Conservation (phyloP, 2,329 filamentous ascomycete species). For the Lithohypha guttulata region DNA sequence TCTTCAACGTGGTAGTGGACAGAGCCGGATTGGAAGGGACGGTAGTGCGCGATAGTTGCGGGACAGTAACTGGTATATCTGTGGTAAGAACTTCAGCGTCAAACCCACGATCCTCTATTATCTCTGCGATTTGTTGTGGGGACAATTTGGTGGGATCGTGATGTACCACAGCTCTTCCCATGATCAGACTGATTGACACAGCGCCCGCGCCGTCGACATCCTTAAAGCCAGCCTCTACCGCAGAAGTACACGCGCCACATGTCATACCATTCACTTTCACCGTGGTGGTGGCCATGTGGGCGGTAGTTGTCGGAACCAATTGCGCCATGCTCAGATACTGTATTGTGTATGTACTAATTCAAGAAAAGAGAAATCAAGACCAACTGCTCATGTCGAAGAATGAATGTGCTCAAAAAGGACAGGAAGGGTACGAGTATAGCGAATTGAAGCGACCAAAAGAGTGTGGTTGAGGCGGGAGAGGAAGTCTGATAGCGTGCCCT, state of each 20-base stretch:
- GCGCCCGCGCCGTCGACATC: slow-evolving; percentile 68
- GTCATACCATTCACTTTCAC: slow-evolving; percentile 77
- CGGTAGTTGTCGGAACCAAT: slow-evolving; percentile 25
- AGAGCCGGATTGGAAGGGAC: slow-evolving; percentile 21
- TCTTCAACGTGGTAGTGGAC: slow-evolving; percentile 62
- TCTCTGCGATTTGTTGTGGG: slow-evolving; percentile 66
- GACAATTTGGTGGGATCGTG: slow-evolving; percentile 69
- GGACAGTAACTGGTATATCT: slow-evolving; percentile 52
- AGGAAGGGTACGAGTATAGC: too few relatives aligned
- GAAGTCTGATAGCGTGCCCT: too few relatives aligned
- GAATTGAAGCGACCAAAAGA: too few relatives aligned
- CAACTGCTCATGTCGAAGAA: too few relatives aligned
- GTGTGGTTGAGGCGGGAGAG: too few relatives aligned
- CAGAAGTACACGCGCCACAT: slow-evolving; percentile 88
- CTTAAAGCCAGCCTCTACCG: slow-evolving; percentile 87
- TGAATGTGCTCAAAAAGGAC: too few relatives aligned
- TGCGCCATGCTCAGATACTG: background rate
- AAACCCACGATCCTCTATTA: slow-evolving; percentile 85
- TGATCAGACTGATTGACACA: slow-evolving; percentile 85
- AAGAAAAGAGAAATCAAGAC: too few relatives aligned
- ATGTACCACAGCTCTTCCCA: slow-evolving; percentile 89
- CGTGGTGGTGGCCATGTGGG: slow-evolving; percentile 79
- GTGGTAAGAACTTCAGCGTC: slow-evolving; percentile 82
- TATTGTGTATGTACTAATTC: too few relatives aligned
- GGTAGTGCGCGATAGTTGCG: slow-evolving; percentile 24